Base-by-base conservation (phyloP, 169 alveolate species). In the Cryptosporidium parvum region DNA sequence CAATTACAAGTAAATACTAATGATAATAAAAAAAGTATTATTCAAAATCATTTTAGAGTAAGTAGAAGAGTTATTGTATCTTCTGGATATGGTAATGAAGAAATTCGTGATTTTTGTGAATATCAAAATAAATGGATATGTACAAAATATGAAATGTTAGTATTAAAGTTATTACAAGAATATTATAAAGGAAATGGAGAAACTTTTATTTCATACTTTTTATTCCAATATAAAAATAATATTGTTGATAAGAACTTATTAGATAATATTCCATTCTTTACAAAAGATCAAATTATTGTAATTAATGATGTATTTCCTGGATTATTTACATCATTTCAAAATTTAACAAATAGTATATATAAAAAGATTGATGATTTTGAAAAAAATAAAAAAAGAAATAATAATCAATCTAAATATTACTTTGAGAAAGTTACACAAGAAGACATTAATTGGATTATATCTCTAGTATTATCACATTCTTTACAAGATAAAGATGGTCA, bases 191-290 rank as follows among this genome's bases (percentile, higher is more conserved):
- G 45, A 12, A 33, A 26, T 8, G 68, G 48, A 4, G 67, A 65
- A 9, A 33, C 51, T 45, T 62, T 80, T 62, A 16, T 80, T 5
- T 39, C 89, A 3, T 62, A n/a, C 35, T 80, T 62, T 80, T 45
- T 80, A 18, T 37, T n/a, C 52, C 45, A 44, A 61, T 80, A 59
- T 58, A 62, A 80, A n/a, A 42, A 39, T 9, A 62, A 48, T 12
- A 31, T 80, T 42, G 62, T 65, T 18, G 75, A 80, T 23, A 62
- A 59, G 42, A 35, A 48, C 29, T 12, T 45, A 6, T 18, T 80
- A 45, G 75, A 80, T n/a, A 80, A 80, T 48, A 62, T 80, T 37
- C 67, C 89, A 18, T 80, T 62, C 42, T 80, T 80, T 51, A 80
- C 61, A 21, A 65, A 80, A n/a, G 29, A 39, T 65, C 89, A 80